Evolutionary conservation across 352 stramenopile genomes (phyloP).

Genomic region (Phytophthora lateralis): DNA sequence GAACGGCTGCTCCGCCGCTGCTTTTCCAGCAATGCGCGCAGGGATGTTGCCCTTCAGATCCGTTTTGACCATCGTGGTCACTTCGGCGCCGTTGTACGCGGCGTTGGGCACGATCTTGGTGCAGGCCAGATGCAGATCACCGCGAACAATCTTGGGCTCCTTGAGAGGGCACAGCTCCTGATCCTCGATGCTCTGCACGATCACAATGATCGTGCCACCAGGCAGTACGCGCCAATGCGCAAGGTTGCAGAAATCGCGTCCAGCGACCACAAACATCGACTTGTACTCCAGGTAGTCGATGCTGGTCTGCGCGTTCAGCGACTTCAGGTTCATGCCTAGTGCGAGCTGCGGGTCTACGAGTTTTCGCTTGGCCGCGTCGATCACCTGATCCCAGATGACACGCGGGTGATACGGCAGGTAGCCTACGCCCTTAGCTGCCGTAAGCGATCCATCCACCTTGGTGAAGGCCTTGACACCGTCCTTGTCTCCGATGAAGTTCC

Average conservation of each 20-base stretch:
- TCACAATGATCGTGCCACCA: conserved; percentile 69
- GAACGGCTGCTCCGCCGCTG: conserved; percentile 67
- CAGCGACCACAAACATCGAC: conserved; percentile 73
- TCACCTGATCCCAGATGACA: conserved; percentile 56
- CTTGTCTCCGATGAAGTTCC: conserved; percentile 76
- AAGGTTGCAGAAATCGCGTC: conserved; percentile 75
- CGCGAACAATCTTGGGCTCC: conserved; percentile 72
- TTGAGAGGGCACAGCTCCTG: conserved; percentile 58
- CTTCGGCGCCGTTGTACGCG: conserved; percentile 55
- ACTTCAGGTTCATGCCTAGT: conserved; percentile 42
- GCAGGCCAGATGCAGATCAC: conserved; percentile 64
- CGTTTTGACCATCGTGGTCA: conserved; percentile 76
- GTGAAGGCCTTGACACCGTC: conserved; percentile 71
- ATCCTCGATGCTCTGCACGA: conserved; percentile 72
- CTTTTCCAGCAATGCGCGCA: conserved; percentile 63
- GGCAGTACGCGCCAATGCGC: conserved; percentile 72
- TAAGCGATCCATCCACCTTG: conserved; percentile 71
- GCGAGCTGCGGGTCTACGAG: conserved; percentile 65
- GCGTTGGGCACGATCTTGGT: conserved; percentile 73
- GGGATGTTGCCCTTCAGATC: conserved; percentile 78
- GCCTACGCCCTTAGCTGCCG: conserved; percentile 57
- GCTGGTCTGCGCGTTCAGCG: conserved; percentile 60
- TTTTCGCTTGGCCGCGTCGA: conserved; percentile 56
- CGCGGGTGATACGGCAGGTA: conserved; percentile 58
- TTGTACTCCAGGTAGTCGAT: conserved; percentile 86